Base-by-base conservation (phyloP, 2,329 filamentous ascomycete species). In the Botrytis cinerea region DNA sequence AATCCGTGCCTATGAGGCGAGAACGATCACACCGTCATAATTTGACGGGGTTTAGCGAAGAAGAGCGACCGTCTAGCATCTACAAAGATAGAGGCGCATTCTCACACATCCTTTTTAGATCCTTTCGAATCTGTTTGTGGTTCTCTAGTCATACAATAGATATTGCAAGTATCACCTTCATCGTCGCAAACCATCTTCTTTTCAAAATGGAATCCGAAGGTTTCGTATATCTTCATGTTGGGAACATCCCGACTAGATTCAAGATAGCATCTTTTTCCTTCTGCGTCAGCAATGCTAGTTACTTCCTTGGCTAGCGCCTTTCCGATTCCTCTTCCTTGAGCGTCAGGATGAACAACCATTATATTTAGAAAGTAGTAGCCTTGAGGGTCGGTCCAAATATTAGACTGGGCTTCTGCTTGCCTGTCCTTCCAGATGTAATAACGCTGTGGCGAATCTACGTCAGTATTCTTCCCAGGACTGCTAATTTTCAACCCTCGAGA, bases 311-410 rank as follows among this genome's bases (percentile, higher is more conserved):
- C 90, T 77, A 93, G 81, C 75, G 85, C 84, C 74, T 87, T 88
- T 0, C 91, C 92, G 3, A 93, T 87, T 0, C 91, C 91, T 77
- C 86, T 87, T 0, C 90, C 90, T 79, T 93, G 91, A 46, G 86
- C 86, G 67, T 89, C 86, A 0, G 91, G 90, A 25, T 88, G 80
- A 1, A 93, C 91, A 0, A 91, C 90, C 78, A 93, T 88, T 75
- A 93, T 92, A 78, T 93, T 94, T 76, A 92, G 90, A 77, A 93
- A 93, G 78, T 93, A 93, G 78, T 93, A 93, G 0, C 92, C 92
- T 8, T 86, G 84, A 0, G 86, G 84, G 73, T 92, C 89, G 0
- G 84, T 88, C 91, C 91, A 93, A 5, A 93, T 82, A 40, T 87
- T 82, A 0, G 83, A 83, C 72, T 93, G 91, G 0, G 87, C 89